Evolutionary conservation across 2,329 filamentous ascomycete species (phyloP), one percentile per base, ranked within the genome.

Genomic region (Talaromyces sp.): DNA sequence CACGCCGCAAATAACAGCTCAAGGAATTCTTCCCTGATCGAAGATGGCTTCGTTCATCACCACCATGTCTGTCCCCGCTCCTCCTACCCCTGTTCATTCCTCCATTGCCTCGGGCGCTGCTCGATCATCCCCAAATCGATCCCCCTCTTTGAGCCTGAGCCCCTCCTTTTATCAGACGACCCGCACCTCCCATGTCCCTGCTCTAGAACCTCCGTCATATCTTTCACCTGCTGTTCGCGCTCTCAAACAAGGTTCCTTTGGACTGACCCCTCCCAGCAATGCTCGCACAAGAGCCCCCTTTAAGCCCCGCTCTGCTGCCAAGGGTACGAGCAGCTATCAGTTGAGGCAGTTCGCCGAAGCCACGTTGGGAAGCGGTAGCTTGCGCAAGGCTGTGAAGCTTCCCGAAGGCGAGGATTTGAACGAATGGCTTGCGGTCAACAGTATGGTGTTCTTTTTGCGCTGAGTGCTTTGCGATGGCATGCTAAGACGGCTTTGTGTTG

Each of bases 341-440:
- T 81, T 99, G 64, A 88, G 94, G 74, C 94, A 99, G 74, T 99
- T 97, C 81, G 94, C 94, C 47, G 95, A 99, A 75, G 94, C 95
- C 41, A 99, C 94, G 10, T 82, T 99, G 33, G 94, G 94, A 32
- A 95, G 91, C 64, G 94, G 94, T 44, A 97, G 92, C 75, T 77
- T 99, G 76, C 86, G 91, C 67, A 97, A 99, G 79, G 91, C 96
- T 24, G 94, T 99, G 62, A 96, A 93, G 80, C 80, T 99, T 56
- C 94, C 95, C 13, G 95, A 99, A 70, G 94, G 95, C 54, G 94
- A 99, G 71, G 94, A 99, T 70, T 83, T 95, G 77, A 96, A 97
- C 71, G 94, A 99, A 76, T 99, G 94, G 94, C 77, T 99, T 56
- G 94, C 94, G 24, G 94, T 99, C 65, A 99, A 99, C 77, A 89